Conservation (phyloP, 2,329 filamentous ascomycete species). For the Bipolaris zeicola region DNA sequence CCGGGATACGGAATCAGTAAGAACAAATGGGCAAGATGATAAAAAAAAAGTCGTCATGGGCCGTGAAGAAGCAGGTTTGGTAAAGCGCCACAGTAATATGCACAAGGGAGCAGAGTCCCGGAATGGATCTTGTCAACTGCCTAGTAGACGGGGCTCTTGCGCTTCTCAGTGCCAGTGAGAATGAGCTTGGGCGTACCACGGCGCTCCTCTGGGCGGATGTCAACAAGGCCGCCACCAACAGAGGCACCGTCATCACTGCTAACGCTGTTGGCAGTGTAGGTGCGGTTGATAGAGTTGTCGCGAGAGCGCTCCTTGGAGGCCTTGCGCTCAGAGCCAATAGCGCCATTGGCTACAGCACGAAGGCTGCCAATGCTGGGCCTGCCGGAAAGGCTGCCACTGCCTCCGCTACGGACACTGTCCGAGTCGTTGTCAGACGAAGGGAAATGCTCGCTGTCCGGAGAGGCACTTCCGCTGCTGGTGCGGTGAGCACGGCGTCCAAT, state of each 20-base stretch:
- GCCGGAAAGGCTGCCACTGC: conserved; percentile 81
- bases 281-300: conserved; percentile 46
- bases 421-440: conserved; percentile 71
- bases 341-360: conserved; percentile 77
- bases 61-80: conserved; percentile 39
- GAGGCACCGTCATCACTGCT: conserved; percentile 65
- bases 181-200: conserved; percentile 87
- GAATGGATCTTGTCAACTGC: conserved; percentile 19
- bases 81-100: conserved; percentile 42
- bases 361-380: conserved; percentile 76
- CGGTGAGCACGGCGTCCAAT: conserved; percentile 78
- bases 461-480: conserved; percentile 76
- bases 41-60: conserved; percentile 41
- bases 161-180: conserved; percentile 87
- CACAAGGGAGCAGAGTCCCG: conserved; percentile 37
- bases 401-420: conserved; percentile 60
- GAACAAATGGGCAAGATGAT: conserved; percentile 34
- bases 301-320: conserved; percentile 50
- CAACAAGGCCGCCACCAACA: conserved; percentile 62
- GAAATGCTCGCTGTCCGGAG: conserved; percentile 85
- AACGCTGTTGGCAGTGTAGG: conserved; percentile 66
- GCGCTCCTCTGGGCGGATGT: conserved; percentile 62
- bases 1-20: conserved; percentile 35
- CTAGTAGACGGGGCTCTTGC: conserved; percentile 72
- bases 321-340: conserved; percentile 86